phyloP scores from a whole-genome alignment of 257 asterid genomes.

The Striga asiatica region DNA sequence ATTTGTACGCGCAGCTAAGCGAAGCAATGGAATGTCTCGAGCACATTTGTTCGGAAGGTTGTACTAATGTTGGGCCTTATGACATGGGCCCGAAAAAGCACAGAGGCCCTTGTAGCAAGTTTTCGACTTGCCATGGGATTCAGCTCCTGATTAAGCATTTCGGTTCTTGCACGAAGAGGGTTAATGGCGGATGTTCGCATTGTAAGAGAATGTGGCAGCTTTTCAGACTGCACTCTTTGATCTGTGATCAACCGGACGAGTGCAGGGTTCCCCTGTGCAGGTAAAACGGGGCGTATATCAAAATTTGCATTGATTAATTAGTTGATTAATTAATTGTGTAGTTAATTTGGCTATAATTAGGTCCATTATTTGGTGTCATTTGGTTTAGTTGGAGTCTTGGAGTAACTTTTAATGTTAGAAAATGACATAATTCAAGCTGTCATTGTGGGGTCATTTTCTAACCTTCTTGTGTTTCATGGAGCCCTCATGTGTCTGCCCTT shows the following conservation, averaged over 20 bases:
- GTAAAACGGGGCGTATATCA: conserved; percentile 38
- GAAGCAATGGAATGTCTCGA: conserved; percentile 90
- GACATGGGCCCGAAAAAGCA: conserved; percentile 43
- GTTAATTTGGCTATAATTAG: neutral
- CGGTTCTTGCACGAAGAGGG: conserved; percentile 61
- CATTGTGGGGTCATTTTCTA: conserved; percentile 4
- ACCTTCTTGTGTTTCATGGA: neutral
- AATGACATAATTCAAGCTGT: neutral
- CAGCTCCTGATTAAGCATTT: conserved; percentile 76
- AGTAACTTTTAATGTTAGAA: too few relatives aligned
- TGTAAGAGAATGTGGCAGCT: conserved; percentile 96
- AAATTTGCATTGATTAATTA: too few relatives aligned
- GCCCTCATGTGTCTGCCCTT: neutral
- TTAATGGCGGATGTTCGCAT: conserved; percentile 61
- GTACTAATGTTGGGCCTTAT: conserved; percentile 66
- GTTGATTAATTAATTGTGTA: too few relatives aligned
- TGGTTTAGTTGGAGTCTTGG: too few relatives aligned
- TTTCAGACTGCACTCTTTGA: conserved; percentile 59
- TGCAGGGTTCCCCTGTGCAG: conserved; percentile 93
- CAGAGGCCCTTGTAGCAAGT: conserved; percentile 69
- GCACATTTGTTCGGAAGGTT: conserved; percentile 85
- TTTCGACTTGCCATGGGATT: conserved; percentile 66
- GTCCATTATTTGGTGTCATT: conserved; percentile 34
- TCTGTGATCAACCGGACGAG: conserved; percentile 58
- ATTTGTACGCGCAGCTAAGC: conserved; percentile 53